phyloP scores from a whole-genome alignment of 768 basidiomycete genomes.

The Tricholomella constricta region DNA sequence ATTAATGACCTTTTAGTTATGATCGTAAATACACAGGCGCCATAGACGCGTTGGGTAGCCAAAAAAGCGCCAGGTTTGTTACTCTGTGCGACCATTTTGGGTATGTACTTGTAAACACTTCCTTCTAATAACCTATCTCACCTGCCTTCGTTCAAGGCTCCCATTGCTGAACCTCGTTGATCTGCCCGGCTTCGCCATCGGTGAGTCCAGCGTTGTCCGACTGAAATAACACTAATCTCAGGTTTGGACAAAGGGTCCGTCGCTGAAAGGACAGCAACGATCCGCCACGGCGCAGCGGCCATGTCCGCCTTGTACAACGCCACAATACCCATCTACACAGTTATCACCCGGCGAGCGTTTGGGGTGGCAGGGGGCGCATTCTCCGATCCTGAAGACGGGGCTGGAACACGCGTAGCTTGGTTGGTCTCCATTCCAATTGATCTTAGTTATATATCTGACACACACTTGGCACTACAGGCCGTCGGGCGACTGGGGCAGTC shows the following conservation, averaged over 20 bases:
- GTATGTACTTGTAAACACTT: slow-evolving; percentile 18
- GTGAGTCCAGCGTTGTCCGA: slow-evolving; percentile 13
- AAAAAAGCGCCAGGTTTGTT: slow-evolving; percentile 39
- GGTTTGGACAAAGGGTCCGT: slow-evolving; percentile 5
- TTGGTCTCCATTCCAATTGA: slow-evolving; percentile 17
- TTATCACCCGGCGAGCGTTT: slow-evolving; percentile 39
- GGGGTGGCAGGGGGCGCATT: slow-evolving; percentile 43
- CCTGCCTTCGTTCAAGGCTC: slow-evolving; percentile 21
- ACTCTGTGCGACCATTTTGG: slow-evolving; percentile 44
- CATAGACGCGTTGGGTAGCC: slow-evolving; percentile 40
- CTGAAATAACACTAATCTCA: background rate
- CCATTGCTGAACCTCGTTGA: slow-evolving; percentile 44
- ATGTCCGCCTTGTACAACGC: slow-evolving; percentile 40
- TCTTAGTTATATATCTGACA: background rate
- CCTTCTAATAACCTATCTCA: background rate
- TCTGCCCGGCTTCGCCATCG: slow-evolving; percentile 42
- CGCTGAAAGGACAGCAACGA: slow-evolving; percentile 40
- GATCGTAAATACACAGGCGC: slow-evolving; percentile 27
- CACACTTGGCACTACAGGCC: slow-evolving; percentile 28
- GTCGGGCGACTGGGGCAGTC: slow-evolving; percentile 44
- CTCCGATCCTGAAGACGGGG: slow-evolving; percentile 38
- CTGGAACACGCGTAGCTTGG: slow-evolving; percentile 39
- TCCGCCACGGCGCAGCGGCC: slow-evolving; percentile 39
- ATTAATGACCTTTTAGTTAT: background rate
- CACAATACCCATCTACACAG: slow-evolving; percentile 38